phyloP scores from a whole-genome alignment of 306 rosid genomes.

The Malus orientalis region DNA sequence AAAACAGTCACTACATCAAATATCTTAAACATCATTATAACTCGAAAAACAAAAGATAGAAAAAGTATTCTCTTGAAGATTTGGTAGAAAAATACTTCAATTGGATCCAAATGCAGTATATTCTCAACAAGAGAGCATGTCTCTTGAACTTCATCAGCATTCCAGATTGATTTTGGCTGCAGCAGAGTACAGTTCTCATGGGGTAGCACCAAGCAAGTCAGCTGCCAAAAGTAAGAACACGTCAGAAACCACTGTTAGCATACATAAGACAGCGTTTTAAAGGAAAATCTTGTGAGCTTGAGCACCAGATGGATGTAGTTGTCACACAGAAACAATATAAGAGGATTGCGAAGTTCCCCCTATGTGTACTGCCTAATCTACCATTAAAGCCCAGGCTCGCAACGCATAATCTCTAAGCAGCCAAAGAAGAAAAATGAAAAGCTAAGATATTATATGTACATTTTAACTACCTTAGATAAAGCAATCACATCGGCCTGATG shows the following conservation, averaged over 20 bases:
- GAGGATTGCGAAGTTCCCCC: background rate
- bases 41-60: background rate
- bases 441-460: background rate
- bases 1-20: background rate
- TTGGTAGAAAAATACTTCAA: constrained; percentile 53
- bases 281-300: background rate
- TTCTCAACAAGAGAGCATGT: constrained; percentile 72
- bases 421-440: background rate
- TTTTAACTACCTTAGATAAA: constrained; percentile 51
- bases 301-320: background rate
- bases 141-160: constrained; percentile 52
- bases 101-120: constrained; percentile 86
- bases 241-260: constrained; percentile 9
- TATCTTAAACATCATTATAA: background rate
- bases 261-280: background rate
- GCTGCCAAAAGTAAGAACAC: constrained; percentile 47
- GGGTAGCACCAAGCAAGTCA: constrained; percentile 72
- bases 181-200: constrained; percentile 55
- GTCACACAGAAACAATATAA: constrained; percentile 6
- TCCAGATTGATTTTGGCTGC: constrained; percentile 81
- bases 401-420: background rate
- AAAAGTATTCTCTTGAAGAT: background rate
- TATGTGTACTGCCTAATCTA: background rate
- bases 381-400: background rate
- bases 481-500: constrained; percentile 76